Evolutionary conservation across 2,329 filamentous ascomycete genomes (phyloP), one percentile per base, ranked within the genome.

Genomic region (Verruconis gallopava): DNA sequence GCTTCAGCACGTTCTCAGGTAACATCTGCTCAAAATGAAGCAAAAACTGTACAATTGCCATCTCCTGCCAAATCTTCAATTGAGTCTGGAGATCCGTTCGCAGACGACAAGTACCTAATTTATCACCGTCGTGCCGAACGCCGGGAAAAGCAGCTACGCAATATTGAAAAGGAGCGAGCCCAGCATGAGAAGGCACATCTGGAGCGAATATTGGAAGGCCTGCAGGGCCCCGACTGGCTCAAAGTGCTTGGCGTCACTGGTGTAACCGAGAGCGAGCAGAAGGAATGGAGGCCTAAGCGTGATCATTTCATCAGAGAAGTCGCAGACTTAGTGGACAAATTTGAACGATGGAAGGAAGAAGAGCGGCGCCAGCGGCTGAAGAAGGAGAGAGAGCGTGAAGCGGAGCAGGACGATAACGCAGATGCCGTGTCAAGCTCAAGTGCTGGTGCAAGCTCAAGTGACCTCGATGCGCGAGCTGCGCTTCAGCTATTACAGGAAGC

Each of bases 221-320:
- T 98, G 1, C 81, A 85, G 56, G 84, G 89, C 2, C 85, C 83
- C 44, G 91, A 96, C 60, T 98, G 91, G 91, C 68, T 95, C 44
- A 79, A 83, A 47, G 75, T 88, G 3, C 86, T 98, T 77, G 91
- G 89, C 19, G 81, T 96, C 22, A 89, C 78, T 48, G 85, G 73
- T 28, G 65, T 93, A 28, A 93, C 85, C 0, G 88, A 95, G 54
- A 77, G 77, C 17, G 84, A 85, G 54, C 89, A 85, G 62, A 91
- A 82, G 58, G 74, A 80, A 21, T 95, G 85, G 59, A 85, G 94
- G 59, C 78, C 81, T 2, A 91, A 91, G 47, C 75, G 91, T 20
- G 72, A 79, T 46, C 79, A 89, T 57, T 93, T 95, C 56, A 81
- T 95, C 51, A 73, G 71, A 44, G 85, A 93, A 46, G 88, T 93